Percentiles rank a stretch among this genome's conserved stretches.
Evolutionary conservation across 2,329 filamentous ascomycete genomes (phyloP).

Genomic region (Elsinoe fawcettii): DNA sequence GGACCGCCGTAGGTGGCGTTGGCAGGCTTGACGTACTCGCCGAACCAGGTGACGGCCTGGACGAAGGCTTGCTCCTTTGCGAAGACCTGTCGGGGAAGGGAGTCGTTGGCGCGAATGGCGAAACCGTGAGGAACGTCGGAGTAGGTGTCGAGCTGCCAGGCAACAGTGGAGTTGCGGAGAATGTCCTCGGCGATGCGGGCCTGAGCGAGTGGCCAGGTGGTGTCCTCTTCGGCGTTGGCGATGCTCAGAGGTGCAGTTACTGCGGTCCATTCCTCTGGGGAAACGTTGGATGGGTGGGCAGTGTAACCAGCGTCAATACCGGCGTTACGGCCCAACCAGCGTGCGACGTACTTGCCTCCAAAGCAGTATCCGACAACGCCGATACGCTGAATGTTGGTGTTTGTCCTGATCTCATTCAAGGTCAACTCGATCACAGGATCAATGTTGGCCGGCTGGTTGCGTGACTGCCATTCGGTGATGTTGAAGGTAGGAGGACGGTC

Average conservation of each 20-base stretch:
- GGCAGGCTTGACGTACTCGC: slow-evolving; percentile 43
- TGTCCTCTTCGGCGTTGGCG: slow-evolving; percentile 28
- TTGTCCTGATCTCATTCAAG: slow-evolving; percentile 43
- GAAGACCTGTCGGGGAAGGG: slow-evolving; percentile 49
- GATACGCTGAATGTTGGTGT: slow-evolving; percentile 47
- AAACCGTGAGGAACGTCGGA: slow-evolving; percentile 64
- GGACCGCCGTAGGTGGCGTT: not conserved
- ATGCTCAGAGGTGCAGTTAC: slow-evolving; percentile 64
- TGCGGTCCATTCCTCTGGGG: slow-evolving; percentile 55
- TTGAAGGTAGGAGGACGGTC: slow-evolving; percentile 30
- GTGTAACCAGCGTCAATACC: slow-evolving; percentile 56
- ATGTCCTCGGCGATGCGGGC: slow-evolving; percentile 42
- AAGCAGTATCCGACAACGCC: slow-evolving; percentile 68
- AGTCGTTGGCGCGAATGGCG: slow-evolving; percentile 55
- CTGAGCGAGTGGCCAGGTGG: slow-evolving; percentile 1
- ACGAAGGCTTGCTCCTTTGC: slow-evolving; percentile 69
- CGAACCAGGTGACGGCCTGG: slow-evolving; percentile 68
- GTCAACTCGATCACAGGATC: slow-evolving; percentile 42
- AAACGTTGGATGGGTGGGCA: slow-evolving; percentile 64
- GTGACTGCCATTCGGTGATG: slow-evolving; percentile 37
- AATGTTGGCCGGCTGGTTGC: slow-evolving; percentile 36
- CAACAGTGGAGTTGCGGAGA: slow-evolving; percentile 41
- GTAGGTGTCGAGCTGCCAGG: slow-evolving; percentile 68
- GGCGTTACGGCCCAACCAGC: slow-evolving; percentile 49
- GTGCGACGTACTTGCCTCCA: slow-evolving; percentile 65